These are phyloP conservation scores for Epicoccum sorghinum DNA, from an alignment of 2,329 filamentous ascomycete species.

Conservation along the genomic window DNA sequence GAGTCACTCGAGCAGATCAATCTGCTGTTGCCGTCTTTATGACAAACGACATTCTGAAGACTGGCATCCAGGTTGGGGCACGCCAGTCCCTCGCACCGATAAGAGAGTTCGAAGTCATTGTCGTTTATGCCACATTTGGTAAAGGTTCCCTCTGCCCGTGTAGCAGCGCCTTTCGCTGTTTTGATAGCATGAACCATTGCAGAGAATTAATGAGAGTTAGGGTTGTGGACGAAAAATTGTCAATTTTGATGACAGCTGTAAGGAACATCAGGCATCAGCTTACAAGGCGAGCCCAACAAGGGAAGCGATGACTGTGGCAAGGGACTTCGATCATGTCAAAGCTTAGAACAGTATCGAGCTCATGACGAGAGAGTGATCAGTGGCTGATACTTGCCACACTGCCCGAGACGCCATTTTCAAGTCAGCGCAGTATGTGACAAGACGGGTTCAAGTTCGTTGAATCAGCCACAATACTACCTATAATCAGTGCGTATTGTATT, in stretches of 20 bases:
- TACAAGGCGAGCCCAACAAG: no score
- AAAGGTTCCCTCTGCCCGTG: conserved; percentile 4
- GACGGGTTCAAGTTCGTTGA: no score
- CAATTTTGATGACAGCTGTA: no score
- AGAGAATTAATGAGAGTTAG: no score
- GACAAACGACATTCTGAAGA: conserved; percentile 28
- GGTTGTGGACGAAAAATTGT: no score
- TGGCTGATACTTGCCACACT: no score
- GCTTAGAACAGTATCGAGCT: neutral
- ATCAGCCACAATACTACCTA: no score
- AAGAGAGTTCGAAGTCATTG: conserved; percentile 22
- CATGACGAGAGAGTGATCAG: neutral
- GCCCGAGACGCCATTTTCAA: no score
- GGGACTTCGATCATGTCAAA: neutral
- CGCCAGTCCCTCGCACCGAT: conserved; percentile 26
- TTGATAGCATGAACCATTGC: neutral
- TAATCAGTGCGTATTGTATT: no score
- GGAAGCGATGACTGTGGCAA: no score
- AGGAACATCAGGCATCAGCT: no score
- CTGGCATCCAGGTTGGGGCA: conserved; percentile 23
- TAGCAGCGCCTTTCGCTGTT: conserved; percentile 1
- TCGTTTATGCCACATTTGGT: neutral
- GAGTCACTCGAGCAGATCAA: conserved; percentile 28
- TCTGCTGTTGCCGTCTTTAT: conserved; percentile 18
- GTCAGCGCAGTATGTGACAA: no score